Base-by-base conservation (phyloP, 2,329 filamentous ascomycete species). In the Pseudogymnoascus sp. region DNA sequence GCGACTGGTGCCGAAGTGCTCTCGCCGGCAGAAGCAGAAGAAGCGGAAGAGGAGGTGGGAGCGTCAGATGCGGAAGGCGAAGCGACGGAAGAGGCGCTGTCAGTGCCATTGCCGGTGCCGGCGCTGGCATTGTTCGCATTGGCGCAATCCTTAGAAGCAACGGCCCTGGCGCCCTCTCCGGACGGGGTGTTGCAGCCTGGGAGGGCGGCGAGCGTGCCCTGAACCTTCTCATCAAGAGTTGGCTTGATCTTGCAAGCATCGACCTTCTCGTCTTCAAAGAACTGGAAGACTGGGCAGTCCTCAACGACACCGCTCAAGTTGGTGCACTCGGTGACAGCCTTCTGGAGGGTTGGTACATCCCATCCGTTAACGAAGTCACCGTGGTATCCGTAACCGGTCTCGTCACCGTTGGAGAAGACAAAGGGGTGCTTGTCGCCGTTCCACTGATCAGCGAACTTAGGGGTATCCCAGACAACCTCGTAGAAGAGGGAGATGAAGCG, bases 281-380 rank as follows among this genome's bases (percentile, higher is more conserved):
- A 83, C 24, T 59, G 40, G 62, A 80, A 78, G 15, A 72, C 69
- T 3, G 68, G 69, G 67, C 77, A 82, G 54, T 75, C 69, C 47
- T 76, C 72, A 33, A 81, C 73, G 8, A 70, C 68, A 24, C 79
- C 80, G 61, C 71, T 77, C 26, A 72, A 64, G 59, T 72, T 74
- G 58, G 70, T 77, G 70, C 83, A 84, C 24, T 71, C 72, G 60
- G 79, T 73, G 65, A 84, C 73, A 8, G 80, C 82, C 0, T 71
- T 70, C 60, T 83, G 78, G 5, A 85, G 76, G 7, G 75, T 72
- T 1, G 71, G 64, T 0, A 77, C 69, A 60, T 85, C 76, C 84
- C 84, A 85, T 4, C 84, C 84, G 70, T 84, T 85, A 35, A 81
- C 31, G 69, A 85, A 86, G 70, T 86, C 82, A 47, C 77, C 81